Percentiles rank a stretch among this genome's conserved stretches.
Conservation (phyloP, 495 filamentous ascomycete species). For the Aspergillus cristatus region DNA sequence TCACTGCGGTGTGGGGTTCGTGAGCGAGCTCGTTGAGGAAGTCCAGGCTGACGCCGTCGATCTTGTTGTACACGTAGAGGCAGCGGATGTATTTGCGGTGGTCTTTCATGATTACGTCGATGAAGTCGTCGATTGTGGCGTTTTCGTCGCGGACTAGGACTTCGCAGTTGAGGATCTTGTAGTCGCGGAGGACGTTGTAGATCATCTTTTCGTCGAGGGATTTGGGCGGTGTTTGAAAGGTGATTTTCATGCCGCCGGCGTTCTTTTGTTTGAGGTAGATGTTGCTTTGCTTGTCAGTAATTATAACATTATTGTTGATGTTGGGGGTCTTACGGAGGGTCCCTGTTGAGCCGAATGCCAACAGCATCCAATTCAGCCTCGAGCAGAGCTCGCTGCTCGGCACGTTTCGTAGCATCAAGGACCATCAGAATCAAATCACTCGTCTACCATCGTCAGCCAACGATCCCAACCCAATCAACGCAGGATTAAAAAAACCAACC, state of each 20-base stretch:
- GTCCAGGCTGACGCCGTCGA: conserved; percentile 89
- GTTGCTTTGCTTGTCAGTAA: conserved; percentile 64
- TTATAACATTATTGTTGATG: too few relatives aligned
- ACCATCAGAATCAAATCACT: conserved; percentile 97
- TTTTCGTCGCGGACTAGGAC: conserved; percentile 92
- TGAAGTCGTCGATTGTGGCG: conserved; percentile 94
- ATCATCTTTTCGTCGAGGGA: conserved; percentile 94
- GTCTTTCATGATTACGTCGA: conserved; percentile 98
- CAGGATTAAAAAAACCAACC: conserved; percentile 20
- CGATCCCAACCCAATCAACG: background rate
- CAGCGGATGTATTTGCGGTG: conserved; percentile 94
- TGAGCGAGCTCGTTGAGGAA: conserved; percentile 86
- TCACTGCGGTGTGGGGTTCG: conserved; percentile 89
- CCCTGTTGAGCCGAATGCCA: conserved; percentile 86
- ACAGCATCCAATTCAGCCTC: conserved; percentile 95
- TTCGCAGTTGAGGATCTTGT: conserved; percentile 98
- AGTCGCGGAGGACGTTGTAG: conserved; percentile 91
- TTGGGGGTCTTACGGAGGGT: conserved; percentile 78
- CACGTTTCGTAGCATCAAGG: conserved; percentile 92
- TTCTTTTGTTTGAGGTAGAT: conserved; percentile 99
- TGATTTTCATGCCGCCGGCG: conserved; percentile 97
- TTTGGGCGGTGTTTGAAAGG: conserved; percentile 83
- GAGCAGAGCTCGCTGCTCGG: conserved; percentile 82
- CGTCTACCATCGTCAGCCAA: conserved; percentile 45
- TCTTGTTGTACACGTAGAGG: conserved; percentile 99